Base-by-base conservation (phyloP, 345 rosid species). In the Microthlaspi erraticum region DNA sequence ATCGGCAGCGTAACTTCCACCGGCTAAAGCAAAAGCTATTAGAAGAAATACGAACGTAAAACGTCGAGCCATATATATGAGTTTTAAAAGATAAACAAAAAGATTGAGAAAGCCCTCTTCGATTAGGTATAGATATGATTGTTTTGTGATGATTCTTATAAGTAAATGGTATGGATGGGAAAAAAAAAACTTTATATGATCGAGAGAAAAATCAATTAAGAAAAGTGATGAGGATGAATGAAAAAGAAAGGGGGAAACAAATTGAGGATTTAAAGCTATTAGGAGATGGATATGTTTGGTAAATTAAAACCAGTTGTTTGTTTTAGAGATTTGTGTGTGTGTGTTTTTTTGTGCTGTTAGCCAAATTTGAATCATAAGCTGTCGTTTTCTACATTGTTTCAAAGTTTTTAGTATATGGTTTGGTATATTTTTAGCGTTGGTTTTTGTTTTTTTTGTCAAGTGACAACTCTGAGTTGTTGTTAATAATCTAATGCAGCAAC, bases 381-480 rank as follows among this genome's bases (percentile, higher is more conserved):
- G 32, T 60, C 0, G 4, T 29, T 31, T 17, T 37, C n/a, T 37
- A 31, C 14, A 31, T 8, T 20, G 61, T 50, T 41, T 62, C 2
- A 38, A 46, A 11, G 5, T 63, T 53, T 60, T 62, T 63, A 52
- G 55, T 42, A 72, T 62, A 42, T 34, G 18, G 68, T 51, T 53
- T 16, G 2, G 33, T 34, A 12, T 19, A 0, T 54, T 12, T 8
- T 44, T 16, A 67, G 43, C 19, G 1, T 55, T 43, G 14, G 50
- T 10, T 33, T 31, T 45, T 4, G 7, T 23, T 56, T 58, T 34
- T 37, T 13, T 13, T 11, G 49, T 60, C 60, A 48, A 41, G 38
- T 70, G 67, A 59, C 51, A 70, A 48, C 38, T 68, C 39, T 19
- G 26, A 19, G 3, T 1, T 14, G 54, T 57, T 14, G 9, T 44